phyloP scores from a whole-genome alignment of 331 rosid species.

The Acacia concinna region DNA sequence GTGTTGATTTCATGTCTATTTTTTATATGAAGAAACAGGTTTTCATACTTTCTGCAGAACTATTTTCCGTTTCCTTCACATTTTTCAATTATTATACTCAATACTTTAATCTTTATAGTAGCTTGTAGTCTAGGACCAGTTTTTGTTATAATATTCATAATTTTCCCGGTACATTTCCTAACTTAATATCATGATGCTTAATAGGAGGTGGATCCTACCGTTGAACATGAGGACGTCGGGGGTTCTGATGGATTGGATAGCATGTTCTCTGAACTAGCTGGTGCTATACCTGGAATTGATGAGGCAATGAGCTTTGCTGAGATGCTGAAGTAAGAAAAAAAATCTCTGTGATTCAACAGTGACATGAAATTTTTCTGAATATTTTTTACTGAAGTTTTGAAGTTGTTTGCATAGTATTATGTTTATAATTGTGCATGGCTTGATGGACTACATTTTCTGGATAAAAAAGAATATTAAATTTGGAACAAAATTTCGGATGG shows the following conservation, averaged over 20 bases:
- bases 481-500: background rate
- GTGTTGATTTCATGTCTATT: background rate
- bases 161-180: background rate
- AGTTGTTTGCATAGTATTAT: background rate
- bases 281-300: conserved; percentile 97
- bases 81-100: background rate
- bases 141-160: background rate
- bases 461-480: background rate
- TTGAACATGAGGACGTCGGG: conserved; percentile 69
- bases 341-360: background rate
- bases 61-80: background rate
- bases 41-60: background rate
- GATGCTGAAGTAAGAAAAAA: conserved; percentile 80
- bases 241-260: conserved; percentile 79
- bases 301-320: conserved; percentile 99
- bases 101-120: background rate
- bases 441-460: background rate
- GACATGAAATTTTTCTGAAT: conserved; percentile 19
- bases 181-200: conserved; percentile 25
- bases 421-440: background rate
- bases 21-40: background rate
- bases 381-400: background rate
- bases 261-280: conserved; percentile 78
- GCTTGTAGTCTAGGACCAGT: background rate
- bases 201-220: conserved; percentile 97